Conservation (phyloP, 495 filamentous ascomycete species). For the Neurospora sp. region DNA sequence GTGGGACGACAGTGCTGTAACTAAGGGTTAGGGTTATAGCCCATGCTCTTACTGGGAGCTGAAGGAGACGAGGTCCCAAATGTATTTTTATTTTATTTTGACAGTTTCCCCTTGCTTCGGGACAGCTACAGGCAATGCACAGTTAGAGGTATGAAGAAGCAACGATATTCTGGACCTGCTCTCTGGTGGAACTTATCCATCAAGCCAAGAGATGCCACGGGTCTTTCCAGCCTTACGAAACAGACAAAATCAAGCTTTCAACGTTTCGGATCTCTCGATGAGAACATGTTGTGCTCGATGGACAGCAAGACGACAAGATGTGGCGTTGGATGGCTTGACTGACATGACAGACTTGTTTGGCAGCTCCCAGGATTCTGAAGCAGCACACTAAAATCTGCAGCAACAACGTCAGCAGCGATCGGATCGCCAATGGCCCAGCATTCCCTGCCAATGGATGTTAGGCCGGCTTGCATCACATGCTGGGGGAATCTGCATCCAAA, state of each 20-base stretch:
- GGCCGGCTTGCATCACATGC: conserved; percentile 13
- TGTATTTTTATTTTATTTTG: neutral
- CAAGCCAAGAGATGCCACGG: neutral
- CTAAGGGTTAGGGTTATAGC: neutral
- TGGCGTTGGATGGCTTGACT: neutral
- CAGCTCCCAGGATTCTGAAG: neutral
- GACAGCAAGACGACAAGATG: neutral
- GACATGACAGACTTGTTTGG: neutral
- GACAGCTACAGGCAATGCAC: neutral
- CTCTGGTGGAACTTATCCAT: neutral
- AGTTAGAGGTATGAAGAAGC: neutral
- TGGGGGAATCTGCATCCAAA: neutral
- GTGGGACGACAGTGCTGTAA: neutral
- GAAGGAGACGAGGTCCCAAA: neutral
- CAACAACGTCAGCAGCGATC: conserved; percentile 3
- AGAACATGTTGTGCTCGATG: neutral
- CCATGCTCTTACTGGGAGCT: neutral
- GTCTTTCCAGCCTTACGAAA: neutral
- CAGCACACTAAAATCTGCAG: conserved; percentile 4
- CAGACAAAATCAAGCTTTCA: neutral
- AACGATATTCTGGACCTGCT: neutral
- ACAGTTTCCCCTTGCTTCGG: neutral
- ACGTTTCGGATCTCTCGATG: neutral
- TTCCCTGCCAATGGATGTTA: neutral
- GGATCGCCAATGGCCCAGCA: neutral